Base-by-base conservation (phyloP, 139 green algal genomes). In the Haematococcus lacustris region DNA sequence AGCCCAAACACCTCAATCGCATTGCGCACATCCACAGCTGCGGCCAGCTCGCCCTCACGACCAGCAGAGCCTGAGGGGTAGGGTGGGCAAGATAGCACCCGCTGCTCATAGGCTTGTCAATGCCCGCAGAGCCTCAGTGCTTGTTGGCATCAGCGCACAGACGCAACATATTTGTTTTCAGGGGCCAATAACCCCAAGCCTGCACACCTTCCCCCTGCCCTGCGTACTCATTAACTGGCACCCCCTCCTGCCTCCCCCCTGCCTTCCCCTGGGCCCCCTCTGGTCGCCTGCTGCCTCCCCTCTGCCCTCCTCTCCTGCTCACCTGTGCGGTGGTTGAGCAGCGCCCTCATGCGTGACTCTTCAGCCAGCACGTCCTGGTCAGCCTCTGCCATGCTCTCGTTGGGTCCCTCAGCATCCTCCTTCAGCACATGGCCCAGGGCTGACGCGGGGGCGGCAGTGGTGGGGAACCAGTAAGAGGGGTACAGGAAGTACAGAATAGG, bases 1-100 rank as follows among this genome's bases (percentile, higher is more conserved):
- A 97, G 83, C n/a, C 87, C 92, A 73, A 86, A 94, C 61, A 96
- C 78, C 79, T 96, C 90, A 3, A 94, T 81, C 0, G 91, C 88
- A n/a, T 89, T 83, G 30, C 66, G 39, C n/a, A 30, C 53, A 26
- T 64, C 53, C 53, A 64, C 53, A 32, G 30, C 30, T 9, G 53
- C 62, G 25, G 35, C 69, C 17, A 62, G 66, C 66, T 71, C 41
- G 5, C 38, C 51, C 34, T 74, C 53, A 25, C 61, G 38, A 32
- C 17, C 63, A 35, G 35, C 4, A 30, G 50, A n/a, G 63, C 63
- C 63, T 69, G 63, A 3, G 33, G 63, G 21, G 35, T 3, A 69
- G n/a, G n/a, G n/a, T n/a, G n/a, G n/a, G n/a, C n/a, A n/a, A n/a
- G n/a, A n/a, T n/a, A n/a, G n/a, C n/a, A n/a, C n/a, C n/a, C n/a